phyloP scores from a whole-genome alignment of 345 rosid genomes.

The Lepidium sativum region DNA sequence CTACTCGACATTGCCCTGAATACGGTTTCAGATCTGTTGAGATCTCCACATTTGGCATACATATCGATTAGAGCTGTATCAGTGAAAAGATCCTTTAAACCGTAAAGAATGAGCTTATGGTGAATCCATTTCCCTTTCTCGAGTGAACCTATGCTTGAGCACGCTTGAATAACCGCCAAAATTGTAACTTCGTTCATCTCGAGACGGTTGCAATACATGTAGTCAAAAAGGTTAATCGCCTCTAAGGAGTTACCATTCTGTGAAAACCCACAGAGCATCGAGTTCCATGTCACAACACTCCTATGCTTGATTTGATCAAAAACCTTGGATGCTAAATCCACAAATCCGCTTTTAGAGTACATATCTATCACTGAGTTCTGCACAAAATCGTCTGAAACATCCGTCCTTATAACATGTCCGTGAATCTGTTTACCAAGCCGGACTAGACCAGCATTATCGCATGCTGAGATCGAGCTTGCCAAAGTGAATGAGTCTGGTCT shows the following conservation, averaged over 20 bases:
- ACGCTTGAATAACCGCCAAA: slow-evolving; percentile 56
- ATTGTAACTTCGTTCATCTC: slow-evolving; percentile 51
- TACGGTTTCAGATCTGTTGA: slow-evolving; percentile 37
- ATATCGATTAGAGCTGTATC: slow-evolving; percentile 63
- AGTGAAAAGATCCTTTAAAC: slow-evolving; percentile 39
- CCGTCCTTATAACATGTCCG: slow-evolving; percentile 36
- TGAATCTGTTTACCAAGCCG: slow-evolving; percentile 66
- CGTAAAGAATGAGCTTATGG: slow-evolving; percentile 45
- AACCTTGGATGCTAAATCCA: slow-evolving; percentile 36
- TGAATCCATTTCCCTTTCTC: slow-evolving; percentile 72
- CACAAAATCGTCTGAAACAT: slow-evolving; percentile 43
- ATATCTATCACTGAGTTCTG: slow-evolving; percentile 47
- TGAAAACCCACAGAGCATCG: slow-evolving; percentile 52
- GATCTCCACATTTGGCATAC: slow-evolving; percentile 80
- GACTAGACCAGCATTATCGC: slow-evolving; percentile 40
- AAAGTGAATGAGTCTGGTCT: slow-evolving; percentile 65
- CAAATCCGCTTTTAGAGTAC: slow-evolving; percentile 51
- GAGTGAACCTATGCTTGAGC: slow-evolving; percentile 48
- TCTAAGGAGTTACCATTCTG: slow-evolving; percentile 53
- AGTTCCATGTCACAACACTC: slow-evolving; percentile 55
- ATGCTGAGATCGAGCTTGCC: slow-evolving; percentile 61
- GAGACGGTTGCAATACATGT: slow-evolving; percentile 41
- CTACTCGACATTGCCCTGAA: slow-evolving; percentile 40
- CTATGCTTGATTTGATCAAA: slow-evolving; percentile 33
- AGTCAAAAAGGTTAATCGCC: slow-evolving; percentile 49